phyloP scores from a whole-genome alignment of 345 rosid genomes.

The Geranium rotundifolium region DNA sequence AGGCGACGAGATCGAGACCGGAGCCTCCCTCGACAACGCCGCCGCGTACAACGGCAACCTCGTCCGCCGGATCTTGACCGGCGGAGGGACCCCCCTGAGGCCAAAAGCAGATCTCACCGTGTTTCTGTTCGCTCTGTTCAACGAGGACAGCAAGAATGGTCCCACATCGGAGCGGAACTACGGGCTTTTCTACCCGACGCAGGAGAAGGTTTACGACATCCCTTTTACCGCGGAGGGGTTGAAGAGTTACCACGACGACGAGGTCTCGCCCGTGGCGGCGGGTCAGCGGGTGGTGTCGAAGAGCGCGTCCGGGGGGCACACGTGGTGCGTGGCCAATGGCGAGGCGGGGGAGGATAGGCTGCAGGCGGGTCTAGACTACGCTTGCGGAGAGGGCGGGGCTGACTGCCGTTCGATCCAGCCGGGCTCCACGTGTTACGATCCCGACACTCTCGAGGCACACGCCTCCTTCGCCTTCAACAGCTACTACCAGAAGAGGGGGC shows the following conservation, averaged over 20 bases:
- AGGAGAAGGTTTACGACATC: slow-evolving; percentile 70
- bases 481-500: slow-evolving; percentile 65
- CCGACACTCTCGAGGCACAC: slow-evolving; percentile 72
- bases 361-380: slow-evolving; percentile 66
- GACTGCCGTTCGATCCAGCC: slow-evolving; percentile 70
- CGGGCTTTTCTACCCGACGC: slow-evolving; percentile 76
- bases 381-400: slow-evolving; percentile 87
- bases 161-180: slow-evolving; percentile 88
- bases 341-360: slow-evolving; percentile 48
- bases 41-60: slow-evolving; percentile 87
- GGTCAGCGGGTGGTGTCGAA: slow-evolving; percentile 27
- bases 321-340: slow-evolving; percentile 79
- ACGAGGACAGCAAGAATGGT: slow-evolving; percentile 70
- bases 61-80: slow-evolving; percentile 61
- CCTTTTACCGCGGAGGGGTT: slow-evolving; percentile 57
- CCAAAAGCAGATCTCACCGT: slow-evolving; percentile 79
- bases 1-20: slow-evolving; percentile 71
- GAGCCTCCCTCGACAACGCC: slow-evolving; percentile 60
- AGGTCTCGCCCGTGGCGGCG: slow-evolving; percentile 13
- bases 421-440: slow-evolving; percentile 59
- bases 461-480: slow-evolving; percentile 96
- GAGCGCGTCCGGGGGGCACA: slow-evolving; percentile 39
- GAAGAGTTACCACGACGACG: slow-evolving; percentile 30
- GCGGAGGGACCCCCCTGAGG: slow-evolving; percentile 81
- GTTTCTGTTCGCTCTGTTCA: slow-evolving; percentile 77